Base-by-base conservation (phyloP, 2,329 filamentous ascomycete genomes). In the Epichloe gansuensis region DNA sequence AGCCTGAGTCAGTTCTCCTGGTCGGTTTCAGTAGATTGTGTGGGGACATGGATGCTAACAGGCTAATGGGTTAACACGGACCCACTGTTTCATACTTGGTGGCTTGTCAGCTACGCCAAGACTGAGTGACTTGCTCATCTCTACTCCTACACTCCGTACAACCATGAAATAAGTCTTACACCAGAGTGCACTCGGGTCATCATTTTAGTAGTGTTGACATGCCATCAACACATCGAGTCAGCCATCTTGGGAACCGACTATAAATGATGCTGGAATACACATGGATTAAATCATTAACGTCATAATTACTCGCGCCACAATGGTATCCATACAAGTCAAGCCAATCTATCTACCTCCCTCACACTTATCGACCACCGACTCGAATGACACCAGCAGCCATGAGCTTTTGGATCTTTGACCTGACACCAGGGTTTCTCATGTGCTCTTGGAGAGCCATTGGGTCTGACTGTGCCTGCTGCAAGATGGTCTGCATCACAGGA, bases 401-500 rank as follows among this genome's bases (percentile, higher is more conserved):
- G 61, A 97, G 74, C 74, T 96, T 96, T 76, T 96, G 89, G 58
- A 98, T 86, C 79, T 96, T 95, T 61, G 80, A 80, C 54, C 83
- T 78, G 60, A 98, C 87, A 53, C 76, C 78, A 0, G 89, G 80
- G 74, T 97, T 98, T 75, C 84, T 87, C 87, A 98, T 95, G 71
- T 98, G 94, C 69, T 98, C 91, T 66, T 94, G 85, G 56, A 98
- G 80, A 45, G 93, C 93, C 47, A 85, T 85, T 17, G 93, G 93
- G 63, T 98, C 87, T 51, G 81, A 82, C 76, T 97, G 95, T 45
- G 93, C 93, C 73, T 98, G 93, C 68, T 97, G 90, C 52, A 97
- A 80, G 59, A 96, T 96, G 59, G 85, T 86, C 73, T 98, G 89
- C 91, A 98, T 97, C 65, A 98, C 84, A 15, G 93, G 93, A 65